phyloP scores from a whole-genome alignment of 169 alveolate genomes.

The Cystoisospora suis region DNA sequence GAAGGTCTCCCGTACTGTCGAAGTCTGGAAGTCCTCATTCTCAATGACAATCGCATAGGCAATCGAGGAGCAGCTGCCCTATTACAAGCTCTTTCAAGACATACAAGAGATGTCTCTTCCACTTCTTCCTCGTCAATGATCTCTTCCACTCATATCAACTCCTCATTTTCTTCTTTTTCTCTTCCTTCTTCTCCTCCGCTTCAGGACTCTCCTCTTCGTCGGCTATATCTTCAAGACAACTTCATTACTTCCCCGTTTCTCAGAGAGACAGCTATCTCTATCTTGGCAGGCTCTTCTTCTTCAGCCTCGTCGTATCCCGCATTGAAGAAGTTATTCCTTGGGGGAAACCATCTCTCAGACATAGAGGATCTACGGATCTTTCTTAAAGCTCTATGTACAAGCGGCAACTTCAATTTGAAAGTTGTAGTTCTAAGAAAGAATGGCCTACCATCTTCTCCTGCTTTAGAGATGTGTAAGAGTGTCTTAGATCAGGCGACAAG shows the following conservation, averaged over 20 bases:
- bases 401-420: not conserved
- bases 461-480: not conserved
- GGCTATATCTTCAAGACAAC: not conserved
- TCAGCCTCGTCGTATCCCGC: not conserved
- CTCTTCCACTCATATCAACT: too few species aligned
- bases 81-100: not conserved
- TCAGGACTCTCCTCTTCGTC: not conserved
- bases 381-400: not conserved
- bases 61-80: not conserved
- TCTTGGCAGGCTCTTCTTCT: not conserved
- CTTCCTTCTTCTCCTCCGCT: too few species aligned
- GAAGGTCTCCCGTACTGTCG: not conserved
- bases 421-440: not conserved
- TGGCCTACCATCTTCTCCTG: not conserved
- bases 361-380: not conserved
- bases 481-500: not conserved
- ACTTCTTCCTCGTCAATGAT: too few species aligned
- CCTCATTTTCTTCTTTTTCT: too few species aligned
- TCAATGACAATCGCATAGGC: not conserved
- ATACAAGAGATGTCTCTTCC: too few species aligned
- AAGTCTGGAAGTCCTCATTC: not conserved
- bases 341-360: not conserved
- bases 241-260: not conserved
- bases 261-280: too few species aligned
- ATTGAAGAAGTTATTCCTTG: not conserved